Conservation (phyloP, 1,284 basidiomycete genomes). For the Ceratobasidium sp. region DNA sequence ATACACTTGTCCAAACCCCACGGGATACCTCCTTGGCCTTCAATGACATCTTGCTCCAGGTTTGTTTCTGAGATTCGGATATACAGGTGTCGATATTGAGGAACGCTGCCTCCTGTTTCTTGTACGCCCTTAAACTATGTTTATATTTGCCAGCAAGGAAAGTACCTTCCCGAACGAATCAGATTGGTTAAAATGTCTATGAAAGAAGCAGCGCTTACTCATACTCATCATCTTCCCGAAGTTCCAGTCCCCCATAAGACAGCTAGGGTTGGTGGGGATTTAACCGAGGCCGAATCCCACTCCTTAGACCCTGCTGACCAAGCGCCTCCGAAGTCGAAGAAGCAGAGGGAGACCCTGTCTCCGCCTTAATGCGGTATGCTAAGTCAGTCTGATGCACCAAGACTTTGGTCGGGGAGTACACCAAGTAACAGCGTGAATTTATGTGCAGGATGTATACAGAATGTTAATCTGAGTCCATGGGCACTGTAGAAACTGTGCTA, state of each 20-base stretch:
- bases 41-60: background rate
- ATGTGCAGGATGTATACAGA: background rate
- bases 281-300: background rate
- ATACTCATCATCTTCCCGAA: conserved; percentile 1
- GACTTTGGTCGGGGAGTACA: background rate
- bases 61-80: background rate
- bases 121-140: background rate
- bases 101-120: background rate
- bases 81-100: background rate
- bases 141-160: background rate
- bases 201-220: background rate
- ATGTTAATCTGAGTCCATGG: background rate
- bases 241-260: conserved; percentile 12
- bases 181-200: background rate
- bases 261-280: conserved; percentile 14
- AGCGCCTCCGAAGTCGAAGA: conserved; percentile 14
- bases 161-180: background rate
- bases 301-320: background rate
- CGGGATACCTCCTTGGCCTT: background rate
- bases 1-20: background rate
- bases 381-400: background rate
- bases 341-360: conserved; percentile 9
- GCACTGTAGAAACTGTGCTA: conserved; percentile 2
- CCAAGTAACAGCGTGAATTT: background rate
- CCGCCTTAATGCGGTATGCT: background rate